Percentiles rank a stretch among this genome's conserved stretches.
Evolutionary conservation across 345 rosid genomes (phyloP).

Genomic region (Hibiscus trionum): DNA sequence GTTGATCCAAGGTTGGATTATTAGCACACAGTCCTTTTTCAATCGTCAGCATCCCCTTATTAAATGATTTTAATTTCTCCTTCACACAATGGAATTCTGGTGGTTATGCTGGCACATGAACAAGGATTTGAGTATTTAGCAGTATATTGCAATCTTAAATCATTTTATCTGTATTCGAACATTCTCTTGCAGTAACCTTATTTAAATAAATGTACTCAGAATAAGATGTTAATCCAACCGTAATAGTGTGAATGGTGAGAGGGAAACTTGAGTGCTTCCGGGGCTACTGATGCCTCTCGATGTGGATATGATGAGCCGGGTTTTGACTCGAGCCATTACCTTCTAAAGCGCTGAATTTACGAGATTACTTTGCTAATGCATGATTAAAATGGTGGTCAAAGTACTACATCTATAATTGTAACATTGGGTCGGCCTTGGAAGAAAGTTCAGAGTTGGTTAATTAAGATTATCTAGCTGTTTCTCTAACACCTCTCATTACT

Average conservation of each 20-base stretch:
- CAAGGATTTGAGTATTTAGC: not conserved
- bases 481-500: too few relatives aligned
- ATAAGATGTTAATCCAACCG: not conserved
- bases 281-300: not conserved
- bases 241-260: not conserved
- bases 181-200: too few relatives aligned
- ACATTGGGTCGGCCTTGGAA: too few relatives aligned
- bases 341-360: not conserved
- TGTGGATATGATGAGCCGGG: not conserved
- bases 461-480: too few relatives aligned
- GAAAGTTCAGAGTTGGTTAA: too few relatives aligned
- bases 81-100: not conserved
- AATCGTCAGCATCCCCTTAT: not conserved
- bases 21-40: too few relatives aligned
- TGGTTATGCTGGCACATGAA: too few relatives aligned
- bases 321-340: not conserved
- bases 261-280: not conserved
- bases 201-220: too few relatives aligned
- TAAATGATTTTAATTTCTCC: not conserved
- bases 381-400: not conserved
- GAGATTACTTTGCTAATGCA: not conserved
- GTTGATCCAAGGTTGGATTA: not conserved
- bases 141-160: not conserved
- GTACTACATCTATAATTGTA: too few relatives aligned
- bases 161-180: not conserved